Evolutionary conservation across 768 basidiomycete genomes (phyloP).

Genomic region (Mycena chlorophos): DNA sequence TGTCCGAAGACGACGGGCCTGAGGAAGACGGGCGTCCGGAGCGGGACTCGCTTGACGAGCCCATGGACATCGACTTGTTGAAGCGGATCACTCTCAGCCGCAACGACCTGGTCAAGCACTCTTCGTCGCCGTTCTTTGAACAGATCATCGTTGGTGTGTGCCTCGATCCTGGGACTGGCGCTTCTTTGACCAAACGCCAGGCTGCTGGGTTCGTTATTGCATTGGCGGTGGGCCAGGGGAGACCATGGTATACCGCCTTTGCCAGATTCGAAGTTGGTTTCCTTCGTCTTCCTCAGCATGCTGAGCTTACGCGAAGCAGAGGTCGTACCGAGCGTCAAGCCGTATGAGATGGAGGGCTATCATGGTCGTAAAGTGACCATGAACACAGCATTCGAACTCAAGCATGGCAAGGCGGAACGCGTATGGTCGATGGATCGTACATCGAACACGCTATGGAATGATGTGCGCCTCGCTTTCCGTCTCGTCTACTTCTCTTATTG

Average conservation of each 20-base stretch:
- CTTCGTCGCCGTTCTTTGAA: conserved; percentile 80
- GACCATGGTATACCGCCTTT: conserved; percentile 74
- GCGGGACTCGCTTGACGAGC: conserved; percentile 33
- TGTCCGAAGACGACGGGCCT: conserved; percentile 73
- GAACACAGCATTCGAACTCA: conserved; percentile 70
- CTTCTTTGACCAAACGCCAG: conserved; percentile 38
- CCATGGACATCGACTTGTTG: conserved; percentile 58
- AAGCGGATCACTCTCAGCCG: conserved; percentile 65
- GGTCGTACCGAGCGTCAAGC: conserved; percentile 46
- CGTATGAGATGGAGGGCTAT: conserved; percentile 68
- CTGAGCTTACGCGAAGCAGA: conserved; percentile 10
- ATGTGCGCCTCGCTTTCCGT: too few species aligned
- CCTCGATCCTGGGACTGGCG: conserved; percentile 1
- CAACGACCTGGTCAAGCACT: conserved; percentile 68
- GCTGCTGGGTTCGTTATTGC: conserved; percentile 83
- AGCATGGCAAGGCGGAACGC: conserved; percentile 68
- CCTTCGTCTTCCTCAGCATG: neutral
- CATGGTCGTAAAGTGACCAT: conserved; percentile 46
- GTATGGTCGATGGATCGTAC: conserved; percentile 81
- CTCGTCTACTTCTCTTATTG: too few species aligned
- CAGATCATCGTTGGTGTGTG: conserved; percentile 56
- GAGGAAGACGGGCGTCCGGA: conserved; percentile 55
- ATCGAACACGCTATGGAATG: conserved; percentile 67
- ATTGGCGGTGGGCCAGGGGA: conserved; percentile 66
- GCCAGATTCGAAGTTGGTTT: conserved; percentile 71